These are phyloP conservation scores for Cucurbita ficifolia DNA, from an alignment of 306 rosid genomes.

Conservation along the genomic window DNA sequence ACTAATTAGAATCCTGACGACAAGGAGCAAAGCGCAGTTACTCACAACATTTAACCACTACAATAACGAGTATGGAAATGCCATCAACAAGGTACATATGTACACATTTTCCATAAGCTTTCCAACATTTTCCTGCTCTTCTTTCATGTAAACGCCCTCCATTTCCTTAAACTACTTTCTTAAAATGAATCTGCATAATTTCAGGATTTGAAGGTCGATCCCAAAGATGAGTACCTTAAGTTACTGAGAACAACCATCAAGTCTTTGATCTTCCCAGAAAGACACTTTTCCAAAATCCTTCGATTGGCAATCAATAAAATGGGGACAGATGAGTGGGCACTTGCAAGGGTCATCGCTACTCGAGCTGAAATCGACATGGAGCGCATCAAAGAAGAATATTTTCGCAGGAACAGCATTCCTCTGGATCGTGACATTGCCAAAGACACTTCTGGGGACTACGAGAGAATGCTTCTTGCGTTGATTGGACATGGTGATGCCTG, in stretches of 20 bases:
- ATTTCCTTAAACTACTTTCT: background rate
- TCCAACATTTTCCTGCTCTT: background rate
- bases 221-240: slow-evolving; percentile 49
- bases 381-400: slow-evolving; percentile 64
- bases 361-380: slow-evolving; percentile 78
- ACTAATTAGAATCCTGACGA: slow-evolving; percentile 48
- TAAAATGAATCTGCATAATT: slow-evolving; percentile 3
- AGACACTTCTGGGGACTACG: slow-evolving; percentile 66
- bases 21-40: slow-evolving; percentile 66
- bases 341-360: slow-evolving; percentile 67
- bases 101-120: background rate
- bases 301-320: slow-evolving; percentile 49
- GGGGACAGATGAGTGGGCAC: slow-evolving; percentile 78
- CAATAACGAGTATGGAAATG: slow-evolving; percentile 55
- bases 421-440: slow-evolving; percentile 42
- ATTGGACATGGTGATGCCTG: slow-evolving; percentile 39
- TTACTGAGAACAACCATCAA: slow-evolving; percentile 47
- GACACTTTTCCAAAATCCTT: slow-evolving; percentile 45
- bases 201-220: slow-evolving; percentile 71
- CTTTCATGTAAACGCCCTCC: background rate
- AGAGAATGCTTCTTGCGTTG: slow-evolving; percentile 57
- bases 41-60: slow-evolving; percentile 56
- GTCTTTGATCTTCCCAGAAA: slow-evolving; percentile 63
- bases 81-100: slow-evolving; percentile 46
- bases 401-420: slow-evolving; percentile 60